Evolutionary conservation across 2,329 filamentous ascomycete species (phyloP), one percentile per base, ranked within the genome.

Genomic region (Neonectria ditissima): DNA sequence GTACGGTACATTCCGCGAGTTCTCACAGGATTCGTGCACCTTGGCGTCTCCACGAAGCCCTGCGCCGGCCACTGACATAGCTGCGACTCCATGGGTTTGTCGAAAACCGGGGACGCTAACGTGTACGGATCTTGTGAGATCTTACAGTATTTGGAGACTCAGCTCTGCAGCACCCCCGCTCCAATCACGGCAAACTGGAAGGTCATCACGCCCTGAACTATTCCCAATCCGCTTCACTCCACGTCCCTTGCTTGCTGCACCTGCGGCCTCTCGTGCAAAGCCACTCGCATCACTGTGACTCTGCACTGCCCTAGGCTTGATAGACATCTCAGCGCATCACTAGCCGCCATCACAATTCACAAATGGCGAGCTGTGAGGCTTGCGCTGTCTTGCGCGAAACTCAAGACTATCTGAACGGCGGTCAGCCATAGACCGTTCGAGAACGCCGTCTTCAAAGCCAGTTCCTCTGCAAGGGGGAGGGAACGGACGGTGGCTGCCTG

Each of bases 401-500:
- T 44, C n/a, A 16, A 24, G 10, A 11, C 32, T 26, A 14, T 32
- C 24, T 43, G 18, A 32, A 9, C 45, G 41, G 20, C 22, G 22
- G 22, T 43, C 34, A 58, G 22, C n/a, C 20, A 30, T 41, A 22
- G 55, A 20, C 18, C 18, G 44, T 5, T 24, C 32, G 55, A 58
- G 32, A 52, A 32, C 20, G 43, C 8, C 32, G 13, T 39, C 6
- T 22, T 30, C 14, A 22, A 20, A n/a, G 10, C 7, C 41, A 22
- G 22, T 44, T 20, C 6, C 20, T 11, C 18, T 14, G 20, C n/a
- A 16, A 37, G 5, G 16, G 34, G 5, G 34, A 44, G 18, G 20
- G 5, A 44, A 22, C 7, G 41, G 7, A 22, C 6, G 5, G 18
- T 44, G 41, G 41, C n/a, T 22, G 11, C 9, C 18, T 6, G 18